Percentiles rank a stretch among this genome's conserved stretches.
These are phyloP conservation scores for Boletus rubroflammeus DNA, from an alignment of 768 basidiomycete species.

Conservation along the genomic window DNA sequence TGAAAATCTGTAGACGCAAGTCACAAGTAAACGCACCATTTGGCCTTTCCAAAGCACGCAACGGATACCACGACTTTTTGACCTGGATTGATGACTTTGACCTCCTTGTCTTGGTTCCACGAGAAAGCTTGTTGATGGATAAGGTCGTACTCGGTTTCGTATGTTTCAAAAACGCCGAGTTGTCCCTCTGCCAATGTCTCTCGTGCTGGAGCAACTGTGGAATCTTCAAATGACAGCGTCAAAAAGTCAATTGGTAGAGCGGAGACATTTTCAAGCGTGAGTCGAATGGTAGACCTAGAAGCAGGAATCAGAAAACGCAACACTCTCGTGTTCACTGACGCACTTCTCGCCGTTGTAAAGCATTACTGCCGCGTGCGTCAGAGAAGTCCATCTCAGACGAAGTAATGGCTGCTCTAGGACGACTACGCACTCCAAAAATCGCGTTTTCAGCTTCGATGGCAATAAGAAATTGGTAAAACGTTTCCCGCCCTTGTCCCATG, in stretches of 20 bases:
- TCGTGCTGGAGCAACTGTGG: slow-evolving; percentile 74
- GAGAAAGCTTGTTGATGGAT: slow-evolving; percentile 76
- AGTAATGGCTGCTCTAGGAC: slow-evolving; percentile 86
- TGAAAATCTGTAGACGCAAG: neutral
- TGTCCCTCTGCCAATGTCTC: slow-evolving; percentile 76
- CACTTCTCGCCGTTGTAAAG: slow-evolving; percentile 92
- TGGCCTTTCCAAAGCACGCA: slow-evolving; percentile 83
- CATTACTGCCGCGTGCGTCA: slow-evolving; percentile 93
- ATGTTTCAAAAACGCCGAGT: slow-evolving; percentile 77
- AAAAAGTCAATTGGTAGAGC: slow-evolving; percentile 79
- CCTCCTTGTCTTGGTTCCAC: slow-evolving; percentile 51
- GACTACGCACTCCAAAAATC: slow-evolving; percentile 78
- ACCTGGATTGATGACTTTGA: slow-evolving; percentile 58
- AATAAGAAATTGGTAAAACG: slow-evolving; percentile 31
- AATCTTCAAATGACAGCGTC: slow-evolving; percentile 86
- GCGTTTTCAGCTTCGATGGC: slow-evolving; percentile 29
- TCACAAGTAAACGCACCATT: slow-evolving; percentile 64
- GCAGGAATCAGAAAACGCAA: slow-evolving; percentile 1
- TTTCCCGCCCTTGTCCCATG: slow-evolving; percentile 52
- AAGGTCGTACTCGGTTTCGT: slow-evolving; percentile 86
- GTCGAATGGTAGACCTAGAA: slow-evolving; percentile 71
- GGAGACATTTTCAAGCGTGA: slow-evolving; percentile 91
- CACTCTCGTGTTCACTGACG: slow-evolving; percentile 22
- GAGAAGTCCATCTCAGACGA: slow-evolving; percentile 80
- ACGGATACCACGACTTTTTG: slow-evolving; percentile 67